Base-by-base conservation (phyloP, 306 rosid species). In the Castanea sativa region DNA sequence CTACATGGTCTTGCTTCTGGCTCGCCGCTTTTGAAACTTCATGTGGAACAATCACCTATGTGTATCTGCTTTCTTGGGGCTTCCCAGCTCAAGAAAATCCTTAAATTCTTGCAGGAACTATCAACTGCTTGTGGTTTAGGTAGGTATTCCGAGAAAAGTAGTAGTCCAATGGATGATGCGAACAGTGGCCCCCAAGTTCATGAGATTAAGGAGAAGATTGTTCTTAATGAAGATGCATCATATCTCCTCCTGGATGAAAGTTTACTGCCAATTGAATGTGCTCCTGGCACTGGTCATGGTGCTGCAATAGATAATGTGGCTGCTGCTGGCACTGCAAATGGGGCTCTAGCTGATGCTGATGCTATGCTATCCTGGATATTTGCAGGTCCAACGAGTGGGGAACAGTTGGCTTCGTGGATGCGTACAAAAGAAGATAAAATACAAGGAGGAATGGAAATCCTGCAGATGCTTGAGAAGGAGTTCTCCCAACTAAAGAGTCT, bases 41-140 rank as follows among this genome's bases (percentile, higher is more conserved):
- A 91, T 49, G 80, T 93, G 55, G 91, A 91, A 58, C 99, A 83
- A 86, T 79, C 97, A 55, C 98, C 99, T 56, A 78, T 80, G 76
- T 93, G 97, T 78, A 88, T 96, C 81, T 96, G 94, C 96, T 93
- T 96, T 87, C 79, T 96, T 49, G 99, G 93, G 67, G 94, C 91
- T 75, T 60, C 87, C 33, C 93, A 87, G 85, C 96, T 96, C 65
- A 82, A 83, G 89, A 96, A 91, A 86, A 87, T 96, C 83, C 94
- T 90, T 71, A 93, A 91, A 61, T 91, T 90, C 84, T 91, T 96
- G 88, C 98, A 96, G 88, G 98, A 93, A 74, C 65, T 96, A 55
- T 89, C 92, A 68, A 90, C 81, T 70, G 82, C 93, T 69, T 91
- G 98, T 80, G 98, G 96, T 77, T 81, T 93, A 80, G 91, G 88